Evolutionary conservation across 306 rosid genomes (phyloP), one percentile per base, ranked within the genome.

Genomic region (Vigna hirtella): DNA sequence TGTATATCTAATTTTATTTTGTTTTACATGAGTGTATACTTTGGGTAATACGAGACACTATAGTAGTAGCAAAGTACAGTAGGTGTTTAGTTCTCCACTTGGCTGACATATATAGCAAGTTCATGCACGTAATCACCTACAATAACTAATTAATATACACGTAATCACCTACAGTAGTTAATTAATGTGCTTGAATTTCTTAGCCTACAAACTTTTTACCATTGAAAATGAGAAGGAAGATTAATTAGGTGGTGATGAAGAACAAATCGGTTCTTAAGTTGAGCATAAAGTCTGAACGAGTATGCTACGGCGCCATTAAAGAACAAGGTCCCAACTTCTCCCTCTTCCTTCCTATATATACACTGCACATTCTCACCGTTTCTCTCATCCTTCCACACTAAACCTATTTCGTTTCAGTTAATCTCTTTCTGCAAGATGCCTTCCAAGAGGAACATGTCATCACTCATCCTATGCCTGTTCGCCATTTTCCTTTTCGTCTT

Each of bases 271-370:
- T 24, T 58, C 40, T 26, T 58, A 58, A 58, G 18, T 28, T 42
- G 13, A 42, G 47, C 2, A 3, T 2, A 26, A 58, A 26, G 43
- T 30, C 30, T 18, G 18, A 71, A 17, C 36, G 56, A 53, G 7
- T 34, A 72, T 36, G 62, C 4, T 51, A 18, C 20, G 24, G 51
- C 45, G 17, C 18, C 50, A 72, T 18, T 40, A 26, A 52, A 49
- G 42, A 26, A 26, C 5, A 65, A 36, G 49, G 15, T 65, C 50
- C 50, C 8, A 16, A 15, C 50, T 5, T 38, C 45, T 38, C 57
- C 40, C 30, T 16, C 30, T 24, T 56, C 43, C 13, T 2, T 30
- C 32, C 49, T 78, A 78, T 82, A 82, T 70, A 85, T 79, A 73
- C 38, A 7, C 30, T 8, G 28, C 3, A n/a, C 7, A 5, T 12